These are phyloP conservation scores for Pseudocercospora fuligena DNA, from an alignment of 2,329 filamentous ascomycete genomes.

Conservation along the genomic window DNA sequence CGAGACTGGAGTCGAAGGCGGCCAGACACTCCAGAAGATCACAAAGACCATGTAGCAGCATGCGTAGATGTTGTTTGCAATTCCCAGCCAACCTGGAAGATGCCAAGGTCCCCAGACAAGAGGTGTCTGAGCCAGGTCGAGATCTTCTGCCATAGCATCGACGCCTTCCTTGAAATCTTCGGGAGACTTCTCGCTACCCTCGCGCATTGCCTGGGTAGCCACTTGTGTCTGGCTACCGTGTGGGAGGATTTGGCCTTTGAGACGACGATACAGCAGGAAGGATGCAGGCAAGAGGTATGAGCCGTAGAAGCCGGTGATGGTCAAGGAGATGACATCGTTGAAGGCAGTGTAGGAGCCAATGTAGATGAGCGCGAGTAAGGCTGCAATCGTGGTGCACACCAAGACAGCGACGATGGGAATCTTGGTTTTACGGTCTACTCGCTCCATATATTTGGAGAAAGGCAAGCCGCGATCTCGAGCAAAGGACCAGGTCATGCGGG, in stretches of 20 bases:
- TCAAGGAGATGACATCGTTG: slow-evolving; percentile 52
- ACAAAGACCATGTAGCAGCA: slow-evolving; percentile 60
- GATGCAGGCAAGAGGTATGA: slow-evolving; percentile 50
- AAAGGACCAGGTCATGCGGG: slow-evolving; percentile 48
- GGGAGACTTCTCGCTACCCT: slow-evolving; percentile 1
- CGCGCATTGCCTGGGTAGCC: slow-evolving; percentile 2
- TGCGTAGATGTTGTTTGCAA: slow-evolving; percentile 60
- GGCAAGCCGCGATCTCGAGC: slow-evolving; percentile 50
- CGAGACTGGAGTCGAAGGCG: slow-evolving; percentile 42
- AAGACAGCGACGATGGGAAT: slow-evolving; percentile 40
- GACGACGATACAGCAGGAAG: slow-evolving; percentile 50
- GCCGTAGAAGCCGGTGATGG: slow-evolving; percentile 50
- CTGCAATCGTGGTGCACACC: slow-evolving; percentile 60
- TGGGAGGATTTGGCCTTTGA: slow-evolving; percentile 46
- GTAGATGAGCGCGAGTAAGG: slow-evolving; percentile 48
- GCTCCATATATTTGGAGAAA: slow-evolving; percentile 44
- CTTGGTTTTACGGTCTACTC: slow-evolving; percentile 35
- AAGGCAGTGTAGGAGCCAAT: slow-evolving; percentile 50
- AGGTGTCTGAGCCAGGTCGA: slow-evolving; percentile 32
- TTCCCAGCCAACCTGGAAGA: slow-evolving; percentile 57
- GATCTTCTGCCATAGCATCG: slow-evolving; percentile 2
- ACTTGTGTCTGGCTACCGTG: slow-evolving; percentile 21
- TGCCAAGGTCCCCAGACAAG: slow-evolving; percentile 63
- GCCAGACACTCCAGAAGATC: slow-evolving; percentile 62
- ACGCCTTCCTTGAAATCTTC: slow-evolving; percentile 7